Conservation (phyloP, 352 stramenopile genomes). For the Halophytophthora batemanensis region DNA sequence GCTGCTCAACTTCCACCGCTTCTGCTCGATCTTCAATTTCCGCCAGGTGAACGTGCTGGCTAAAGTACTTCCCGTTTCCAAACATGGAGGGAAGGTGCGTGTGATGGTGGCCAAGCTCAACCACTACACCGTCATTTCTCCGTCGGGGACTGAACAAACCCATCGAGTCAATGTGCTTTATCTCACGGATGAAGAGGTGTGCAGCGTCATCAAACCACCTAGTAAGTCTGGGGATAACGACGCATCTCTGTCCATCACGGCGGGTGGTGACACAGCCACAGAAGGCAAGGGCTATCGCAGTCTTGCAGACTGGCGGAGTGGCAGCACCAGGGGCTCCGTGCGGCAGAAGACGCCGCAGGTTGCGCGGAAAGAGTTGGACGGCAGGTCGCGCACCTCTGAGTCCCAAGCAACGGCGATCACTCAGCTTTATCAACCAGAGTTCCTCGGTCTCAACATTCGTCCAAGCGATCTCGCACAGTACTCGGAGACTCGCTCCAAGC, state of each 20-base stretch:
- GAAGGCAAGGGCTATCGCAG: slow-evolving; percentile 4
- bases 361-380: slow-evolving; percentile 6
- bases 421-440: slow-evolving; percentile 44
- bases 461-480: slow-evolving; percentile 28
- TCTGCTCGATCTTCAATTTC: slow-evolving; percentile 65
- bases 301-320: slow-evolving; percentile 18
- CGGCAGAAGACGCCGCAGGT: slow-evolving; percentile 12
- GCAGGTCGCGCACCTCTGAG: slow-evolving; percentile 3
- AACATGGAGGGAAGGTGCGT: slow-evolving; percentile 47
- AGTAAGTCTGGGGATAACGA: neutral
- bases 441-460: slow-evolving; percentile 39
- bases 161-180: slow-evolving; percentile 56
- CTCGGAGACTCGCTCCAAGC: slow-evolving; percentile 37
- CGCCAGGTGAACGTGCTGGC: slow-evolving; percentile 45
- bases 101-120: slow-evolving; percentile 59
- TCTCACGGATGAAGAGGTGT: slow-evolving; percentile 55
- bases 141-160: slow-evolving; percentile 22
- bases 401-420: slow-evolving; percentile 15
- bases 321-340: slow-evolving; percentile 19
- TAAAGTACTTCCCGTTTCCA: slow-evolving; percentile 44
- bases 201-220: slow-evolving; percentile 4
- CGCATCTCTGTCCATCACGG: neutral
- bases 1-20: slow-evolving; percentile 70
- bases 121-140: slow-evolving; percentile 44
- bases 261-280: neutral